Base-by-base conservation (phyloP, 1,139 yeast genomes). In the Candida dubliniensis region DNA sequence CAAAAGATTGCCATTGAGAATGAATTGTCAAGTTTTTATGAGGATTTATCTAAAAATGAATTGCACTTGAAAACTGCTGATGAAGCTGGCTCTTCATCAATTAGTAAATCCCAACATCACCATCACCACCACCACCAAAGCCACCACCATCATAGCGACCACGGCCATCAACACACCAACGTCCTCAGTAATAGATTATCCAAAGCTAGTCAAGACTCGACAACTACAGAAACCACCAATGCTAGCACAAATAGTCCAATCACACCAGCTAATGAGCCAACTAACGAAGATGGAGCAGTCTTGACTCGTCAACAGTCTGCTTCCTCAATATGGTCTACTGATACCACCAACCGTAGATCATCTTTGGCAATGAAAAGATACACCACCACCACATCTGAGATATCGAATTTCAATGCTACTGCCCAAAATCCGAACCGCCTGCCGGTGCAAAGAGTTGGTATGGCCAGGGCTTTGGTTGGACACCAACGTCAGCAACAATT, bases 1-100 rank as follows among this genome's bases (percentile, higher is more conserved):
- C 77, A 74, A 47, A 63, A 71, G 47, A 64, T 72, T 45, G 55
- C 58, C 34, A 74, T 74, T 50, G 79, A 74, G 53, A 63, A 71
- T 38, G 77, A 73, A 54, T 69, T 74, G 55, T 61, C 69, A 33
- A 55, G 51, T 40, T 72, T 63, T 54, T 74, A 74, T 53, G 77
- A 73, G 32, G 76, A 71, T 47, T 63, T 74, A 49, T 50, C 61
- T 24, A 62, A 54, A 38, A 57, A 63, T 37, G 77, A 74, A 54
- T 64, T 74, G 43, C 68, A 71, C 51, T 68, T 74, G 58, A 74
- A 73, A 50, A 63, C 57, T 41, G 18, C 32, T 25, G 37, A 25
- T 34, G 42, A 45, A 38, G 38, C 46, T 15, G 38, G 41, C 24
- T 12, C 46, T 37, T 26, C 39, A 15, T 18, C 42, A 14, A 18